Percentiles rank a stretch among this genome's conserved stretches.
These are phyloP conservation scores for Rhizopus sp. DNA, from an alignment of 371 early-diverging fungal species.

Conservation along the genomic window DNA sequence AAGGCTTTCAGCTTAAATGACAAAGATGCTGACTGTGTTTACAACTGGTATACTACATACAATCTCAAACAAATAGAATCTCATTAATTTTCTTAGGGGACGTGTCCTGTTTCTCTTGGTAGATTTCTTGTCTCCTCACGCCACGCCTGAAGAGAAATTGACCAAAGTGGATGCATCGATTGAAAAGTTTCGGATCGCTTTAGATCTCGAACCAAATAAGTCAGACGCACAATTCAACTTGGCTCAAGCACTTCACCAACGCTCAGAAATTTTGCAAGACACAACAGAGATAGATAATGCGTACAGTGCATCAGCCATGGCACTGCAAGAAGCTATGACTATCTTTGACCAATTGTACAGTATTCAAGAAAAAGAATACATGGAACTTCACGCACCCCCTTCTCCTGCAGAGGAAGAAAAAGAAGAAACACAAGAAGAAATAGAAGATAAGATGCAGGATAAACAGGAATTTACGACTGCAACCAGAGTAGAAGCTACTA, in stretches of 20 bases:
- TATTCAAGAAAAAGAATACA: slow-evolving; percentile 48
- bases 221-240: slow-evolving; percentile 73
- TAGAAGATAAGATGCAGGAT: background rate
- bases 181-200: slow-evolving; percentile 54
- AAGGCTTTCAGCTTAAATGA: slow-evolving; percentile 59
- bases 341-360: slow-evolving; percentile 53
- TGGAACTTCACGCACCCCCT: slow-evolving; percentile 2
- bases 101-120: slow-evolving; percentile 67
- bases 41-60: slow-evolving; percentile 58
- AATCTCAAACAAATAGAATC: background rate
- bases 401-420: background rate
- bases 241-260: slow-evolving; percentile 67
- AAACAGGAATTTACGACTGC: slow-evolving; percentile 31
- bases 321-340: slow-evolving; percentile 57
- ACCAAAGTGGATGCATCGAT: slow-evolving; percentile 57
- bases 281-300: slow-evolving; percentile 54
- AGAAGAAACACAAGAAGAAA: background rate
- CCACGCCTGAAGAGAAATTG: slow-evolving; percentile 49
- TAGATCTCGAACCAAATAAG: slow-evolving; percentile 52
- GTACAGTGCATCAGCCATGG: slow-evolving; percentile 49
- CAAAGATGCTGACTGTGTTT: slow-evolving; percentile 64
- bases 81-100: slow-evolving; percentile 41
- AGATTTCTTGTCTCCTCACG: slow-evolving; percentile 53
- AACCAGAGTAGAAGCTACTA: slow-evolving; percentile 46
- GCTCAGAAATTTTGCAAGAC: slow-evolving; percentile 65